Percentiles rank a stretch among this genome's conserved stretches.
Evolutionary conservation across 2,329 filamentous ascomycete genomes (phyloP).

Genomic region (Colletotrichum spinosum): DNA sequence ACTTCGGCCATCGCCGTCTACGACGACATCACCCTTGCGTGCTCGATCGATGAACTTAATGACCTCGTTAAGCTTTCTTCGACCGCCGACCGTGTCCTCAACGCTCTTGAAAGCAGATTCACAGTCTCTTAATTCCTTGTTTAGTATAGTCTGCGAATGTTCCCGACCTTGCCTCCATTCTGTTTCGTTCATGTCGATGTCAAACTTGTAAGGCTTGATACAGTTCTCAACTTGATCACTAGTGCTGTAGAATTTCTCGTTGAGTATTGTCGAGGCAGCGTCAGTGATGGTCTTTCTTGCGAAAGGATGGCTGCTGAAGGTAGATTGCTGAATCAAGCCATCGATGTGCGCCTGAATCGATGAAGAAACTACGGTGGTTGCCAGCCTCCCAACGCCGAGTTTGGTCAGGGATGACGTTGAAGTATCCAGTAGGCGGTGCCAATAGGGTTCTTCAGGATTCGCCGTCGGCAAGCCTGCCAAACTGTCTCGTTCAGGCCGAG

Average conservation of each 20-base stretch:
- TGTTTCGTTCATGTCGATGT: conserved; percentile 91
- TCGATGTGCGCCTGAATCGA: conserved; percentile 90
- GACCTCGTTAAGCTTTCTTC: conserved; percentile 88
- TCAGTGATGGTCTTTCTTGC: conserved; percentile 93
- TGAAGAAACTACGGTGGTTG: conserved; percentile 89
- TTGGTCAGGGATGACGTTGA: conserved; percentile 92
- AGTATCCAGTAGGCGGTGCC: conserved; percentile 94
- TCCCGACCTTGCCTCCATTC: conserved; percentile 91
- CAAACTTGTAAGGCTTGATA: conserved; percentile 98
- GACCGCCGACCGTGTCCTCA: conserved; percentile 82
- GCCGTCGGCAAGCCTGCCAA: conserved; percentile 85
- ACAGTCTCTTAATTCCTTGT: conserved; percentile 86
- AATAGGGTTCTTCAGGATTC: conserved; percentile 86
- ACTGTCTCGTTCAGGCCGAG: conserved; percentile 75
- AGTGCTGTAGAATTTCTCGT: conserved; percentile 95
- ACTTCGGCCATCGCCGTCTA: conserved; percentile 85
- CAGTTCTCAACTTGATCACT: conserved; percentile 99
- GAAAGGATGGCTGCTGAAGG: conserved; percentile 90
- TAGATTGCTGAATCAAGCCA: conserved; percentile 80
- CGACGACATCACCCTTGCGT: conserved; percentile 82
- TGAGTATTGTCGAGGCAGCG: conserved; percentile 88
- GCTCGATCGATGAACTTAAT: conserved; percentile 92
- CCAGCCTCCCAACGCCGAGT: conserved; percentile 90
- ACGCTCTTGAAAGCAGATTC: conserved; percentile 81
- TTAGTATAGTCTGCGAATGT: conserved; percentile 83